These are phyloP conservation scores for Calonectria honghensis DNA, from an alignment of 2,329 filamentous ascomycete genomes.

Conservation along the genomic window DNA sequence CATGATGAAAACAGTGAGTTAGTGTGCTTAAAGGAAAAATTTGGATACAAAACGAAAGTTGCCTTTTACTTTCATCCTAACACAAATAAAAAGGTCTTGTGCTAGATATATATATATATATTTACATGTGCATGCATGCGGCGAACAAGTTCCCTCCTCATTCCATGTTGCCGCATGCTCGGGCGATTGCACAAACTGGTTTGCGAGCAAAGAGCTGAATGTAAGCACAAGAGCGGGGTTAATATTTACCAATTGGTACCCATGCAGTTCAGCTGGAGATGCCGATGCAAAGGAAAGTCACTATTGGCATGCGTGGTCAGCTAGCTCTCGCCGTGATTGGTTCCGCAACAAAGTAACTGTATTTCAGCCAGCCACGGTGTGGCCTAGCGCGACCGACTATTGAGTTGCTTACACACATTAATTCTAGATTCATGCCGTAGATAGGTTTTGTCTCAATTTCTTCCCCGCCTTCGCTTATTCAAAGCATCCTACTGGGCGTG, in stretches of 20 bases:
- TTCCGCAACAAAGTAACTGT: background rate
- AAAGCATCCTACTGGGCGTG: background rate
- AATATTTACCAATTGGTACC: background rate
- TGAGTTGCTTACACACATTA: background rate
- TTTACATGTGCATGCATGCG: background rate
- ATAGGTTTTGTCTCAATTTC: background rate
- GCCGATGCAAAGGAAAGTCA: background rate
- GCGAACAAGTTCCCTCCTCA: background rate
- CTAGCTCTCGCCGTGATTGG: background rate
- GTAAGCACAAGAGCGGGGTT: background rate
- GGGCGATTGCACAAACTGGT: background rate
- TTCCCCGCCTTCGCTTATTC: slow-evolving; percentile 19
- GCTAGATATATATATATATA: background rate
- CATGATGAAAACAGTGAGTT: background rate
- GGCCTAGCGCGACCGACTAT: slow-evolving; percentile 1
- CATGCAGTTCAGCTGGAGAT: background rate
- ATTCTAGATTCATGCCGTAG: background rate
- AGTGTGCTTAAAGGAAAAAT: background rate
- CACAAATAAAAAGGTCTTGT: background rate
- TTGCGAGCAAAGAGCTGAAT: background rate
- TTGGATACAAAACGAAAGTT: background rate
- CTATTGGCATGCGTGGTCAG: background rate
- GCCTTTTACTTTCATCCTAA: background rate
- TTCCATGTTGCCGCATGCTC: background rate
- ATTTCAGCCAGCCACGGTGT: slow-evolving; percentile 1